phyloP scores from a whole-genome alignment of 306 rosid genomes.

The Pterocarpus macrocarpus region DNA sequence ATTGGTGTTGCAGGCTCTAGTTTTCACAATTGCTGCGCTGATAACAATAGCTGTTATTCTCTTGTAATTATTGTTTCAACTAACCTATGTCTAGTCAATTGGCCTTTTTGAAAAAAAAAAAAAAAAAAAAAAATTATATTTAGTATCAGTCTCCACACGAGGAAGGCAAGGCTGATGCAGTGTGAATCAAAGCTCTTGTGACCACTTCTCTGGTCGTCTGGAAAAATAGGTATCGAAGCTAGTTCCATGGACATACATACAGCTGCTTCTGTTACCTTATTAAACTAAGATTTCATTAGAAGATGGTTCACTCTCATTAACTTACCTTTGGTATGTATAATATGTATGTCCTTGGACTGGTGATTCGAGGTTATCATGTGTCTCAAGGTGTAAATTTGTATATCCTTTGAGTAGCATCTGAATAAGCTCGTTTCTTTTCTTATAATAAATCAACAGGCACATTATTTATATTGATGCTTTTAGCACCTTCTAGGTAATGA shows the following conservation, averaged over 20 bases:
- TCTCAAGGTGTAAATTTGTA: neutral
- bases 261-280: slow-evolving; percentile 27
- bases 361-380: neutral
- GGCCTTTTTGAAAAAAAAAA: neutral
- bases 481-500: too few relatives aligned
- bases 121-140: neutral
- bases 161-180: slow-evolving; percentile 41
- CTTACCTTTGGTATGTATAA: slow-evolving; percentile 25
- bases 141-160: slow-evolving; percentile 12
- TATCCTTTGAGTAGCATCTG: neutral
- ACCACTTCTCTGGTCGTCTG: slow-evolving; percentile 2
- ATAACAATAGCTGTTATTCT: slow-evolving; percentile 49
- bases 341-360: slow-evolving; percentile 23
- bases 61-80: slow-evolving; percentile 39
- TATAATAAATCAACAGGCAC: too few relatives aligned
- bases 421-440: too few relatives aligned
- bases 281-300: slow-evolving; percentile 30
- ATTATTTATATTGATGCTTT: too few relatives aligned
- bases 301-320: slow-evolving; percentile 4
- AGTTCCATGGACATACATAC: slow-evolving; percentile 31
- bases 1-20: slow-evolving; percentile 67
- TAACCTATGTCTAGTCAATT: slow-evolving; percentile 38
- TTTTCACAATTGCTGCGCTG: slow-evolving; percentile 62
- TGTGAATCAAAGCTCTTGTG: slow-evolving; percentile 30
- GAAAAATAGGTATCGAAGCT: slow-evolving; percentile 10